Percentiles rank a stretch among this genome's conserved stretches.
Conservation (phyloP, 805 yeast species). For the Suhomyces sp. region DNA sequence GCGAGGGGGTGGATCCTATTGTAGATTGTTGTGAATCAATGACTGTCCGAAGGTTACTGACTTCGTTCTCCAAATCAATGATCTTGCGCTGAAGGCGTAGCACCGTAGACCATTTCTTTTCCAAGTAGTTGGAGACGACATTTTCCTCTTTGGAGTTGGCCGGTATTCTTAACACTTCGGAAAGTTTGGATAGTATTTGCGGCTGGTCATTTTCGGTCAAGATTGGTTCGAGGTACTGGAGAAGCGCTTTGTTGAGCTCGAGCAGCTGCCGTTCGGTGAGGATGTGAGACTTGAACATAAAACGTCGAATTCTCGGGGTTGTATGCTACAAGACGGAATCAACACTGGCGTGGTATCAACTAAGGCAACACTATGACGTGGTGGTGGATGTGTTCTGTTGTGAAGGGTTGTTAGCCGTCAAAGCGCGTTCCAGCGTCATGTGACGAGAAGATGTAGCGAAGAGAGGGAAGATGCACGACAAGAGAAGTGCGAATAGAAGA, state of each 20-base stretch:
- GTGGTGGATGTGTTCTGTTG: not conserved
- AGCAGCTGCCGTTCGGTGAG: slow-evolving; percentile 29
- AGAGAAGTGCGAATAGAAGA: not conserved
- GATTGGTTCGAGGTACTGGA: slow-evolving; percentile 45
- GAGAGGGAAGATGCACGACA: not conserved
- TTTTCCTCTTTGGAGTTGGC: slow-evolving; percentile 14
- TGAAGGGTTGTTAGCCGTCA: not conserved
- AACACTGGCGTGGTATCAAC: not conserved
- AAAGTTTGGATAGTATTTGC: slow-evolving; percentile 10
- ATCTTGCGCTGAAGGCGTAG: slow-evolving; percentile 72
- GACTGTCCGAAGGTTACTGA: slow-evolving; percentile 46
- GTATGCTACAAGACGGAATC: not conserved
- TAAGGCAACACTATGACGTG: not conserved
- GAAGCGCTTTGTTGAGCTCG: slow-evolving; percentile 34
- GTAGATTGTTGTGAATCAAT: slow-evolving; percentile 21
- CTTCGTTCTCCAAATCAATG: slow-evolving; percentile 63
- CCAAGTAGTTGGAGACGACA: slow-evolving; percentile 45
- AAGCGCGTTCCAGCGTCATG: not conserved
- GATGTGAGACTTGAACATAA: slow-evolving; percentile 10
- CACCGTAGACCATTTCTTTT: slow-evolving; percentile 86
- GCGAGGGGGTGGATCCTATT: slow-evolving; percentile 2
- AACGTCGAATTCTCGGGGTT: not conserved
- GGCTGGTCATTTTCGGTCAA: slow-evolving; percentile 18
- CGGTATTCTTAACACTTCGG: slow-evolving; percentile 10
- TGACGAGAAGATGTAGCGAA: not conserved